Evolutionary conservation across 352 stramenopile species (phyloP).

Genomic region (Sclerospora graminicola): DNA sequence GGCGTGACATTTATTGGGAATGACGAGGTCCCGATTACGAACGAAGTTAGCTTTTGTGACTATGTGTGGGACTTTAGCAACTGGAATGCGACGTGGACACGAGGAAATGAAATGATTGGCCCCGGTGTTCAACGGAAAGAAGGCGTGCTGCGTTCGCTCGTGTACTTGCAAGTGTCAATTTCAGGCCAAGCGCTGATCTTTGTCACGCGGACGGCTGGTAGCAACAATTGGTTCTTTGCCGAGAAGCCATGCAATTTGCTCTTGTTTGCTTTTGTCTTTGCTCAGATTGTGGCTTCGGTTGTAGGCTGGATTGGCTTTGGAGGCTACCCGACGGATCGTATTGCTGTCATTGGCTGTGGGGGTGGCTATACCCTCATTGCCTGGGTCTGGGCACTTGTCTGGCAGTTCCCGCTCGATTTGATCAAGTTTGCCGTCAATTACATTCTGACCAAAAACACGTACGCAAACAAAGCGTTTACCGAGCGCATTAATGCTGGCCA

Average conservation of each 20-base stretch:
- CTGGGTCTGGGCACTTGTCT: constrained; percentile 59
- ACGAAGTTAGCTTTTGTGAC: no score
- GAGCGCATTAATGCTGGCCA: constrained; percentile 69
- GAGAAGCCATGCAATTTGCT: constrained; percentile 53
- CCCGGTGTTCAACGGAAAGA: no score
- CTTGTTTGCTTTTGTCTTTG: constrained; percentile 58
- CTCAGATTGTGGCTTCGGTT: no score
- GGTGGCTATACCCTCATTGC: constrained; percentile 52
- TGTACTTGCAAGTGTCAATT: constrained; percentile 69
- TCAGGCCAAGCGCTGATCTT: constrained; percentile 69
- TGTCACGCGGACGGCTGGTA: constrained; percentile 56
- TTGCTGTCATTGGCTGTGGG: constrained; percentile 53
- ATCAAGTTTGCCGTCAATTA: constrained; percentile 70
- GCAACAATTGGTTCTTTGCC: constrained; percentile 70
- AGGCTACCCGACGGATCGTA: constrained; percentile 55
- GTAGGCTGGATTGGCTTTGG: constrained; percentile 58
- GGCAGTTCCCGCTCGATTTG: constrained; percentile 64
- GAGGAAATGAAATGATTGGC: constrained; percentile 45
- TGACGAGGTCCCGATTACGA: constrained; percentile 41
- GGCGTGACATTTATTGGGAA: constrained; percentile 51
- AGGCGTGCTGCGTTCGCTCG: no score
- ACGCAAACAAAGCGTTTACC: constrained; percentile 52
- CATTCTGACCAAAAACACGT: constrained; percentile 49
- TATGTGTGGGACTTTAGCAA: constrained; percentile 59
- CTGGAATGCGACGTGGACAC: constrained; percentile 61